A percentile compares a stretch with the other conserved stretches of the same genome.
These are phyloP conservation scores for Arabidopsis thaliana DNA, from an alignment of 345 rosid genomes.

Conservation along the genomic window TAIR10.1 NC_003070.9:3873001-3873500, in stretches of 20 bases:
- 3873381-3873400: conserved; percentile 90
- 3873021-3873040: background rate
- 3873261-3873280: conserved; percentile 37
- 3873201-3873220: conserved; percentile 74
- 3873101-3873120: too few species aligned
- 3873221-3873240: conserved; percentile 97
- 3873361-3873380: conserved; percentile 97
- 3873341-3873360: conserved; percentile 99
- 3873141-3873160: conserved; percentile 10
- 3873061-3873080: background rate
- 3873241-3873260: conserved; percentile 94
- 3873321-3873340: conserved; percentile 99
- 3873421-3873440: conserved; percentile 77
- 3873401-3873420: conserved; percentile 85
- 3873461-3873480: conserved; percentile 76
- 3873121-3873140: too few species aligned
- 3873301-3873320: conserved; percentile 67
- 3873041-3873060: conserved; percentile 9
- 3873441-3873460: conserved; percentile 93
- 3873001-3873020: background rate
- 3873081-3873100: too few species aligned
- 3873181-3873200: conserved; percentile 49
- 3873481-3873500: conserved; percentile 81
- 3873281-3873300: conserved; percentile 44
- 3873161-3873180: conserved; percentile 44